These are phyloP conservation scores for Penicillium cinerascens DNA, from an alignment of 495 filamentous ascomycete species.

Conservation along the genomic window DNA sequence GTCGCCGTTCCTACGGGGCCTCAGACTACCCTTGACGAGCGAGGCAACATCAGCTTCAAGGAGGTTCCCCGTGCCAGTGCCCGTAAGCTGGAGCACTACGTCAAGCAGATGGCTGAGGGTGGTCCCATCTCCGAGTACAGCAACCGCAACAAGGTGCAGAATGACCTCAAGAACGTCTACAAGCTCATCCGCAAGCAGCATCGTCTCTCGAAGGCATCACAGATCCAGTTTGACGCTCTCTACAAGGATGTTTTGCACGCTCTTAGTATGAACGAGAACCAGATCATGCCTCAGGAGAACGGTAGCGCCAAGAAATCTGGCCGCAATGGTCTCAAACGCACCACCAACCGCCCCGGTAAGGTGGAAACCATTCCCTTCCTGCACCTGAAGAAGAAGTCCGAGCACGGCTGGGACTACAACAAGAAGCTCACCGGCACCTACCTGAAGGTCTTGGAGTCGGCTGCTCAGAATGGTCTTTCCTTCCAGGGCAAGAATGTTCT, in stretches of 20 bases:
- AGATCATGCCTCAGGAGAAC: conserved; percentile 86
- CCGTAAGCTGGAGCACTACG: conserved; percentile 97
- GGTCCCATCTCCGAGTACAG: conserved; percentile 98
- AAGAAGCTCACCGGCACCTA: conserved; percentile 94
- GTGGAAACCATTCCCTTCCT: conserved; percentile 97
- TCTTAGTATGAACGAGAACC: conserved; percentile 92
- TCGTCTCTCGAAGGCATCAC: conserved; percentile 89
- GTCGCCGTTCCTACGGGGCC: conserved; percentile 89
- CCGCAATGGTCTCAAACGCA: conserved; percentile 53
- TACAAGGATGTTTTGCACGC: conserved; percentile 93
- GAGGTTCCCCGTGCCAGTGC: conserved; percentile 86
- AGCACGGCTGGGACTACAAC: conserved; percentile 97
- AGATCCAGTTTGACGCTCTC: conserved; percentile 89
- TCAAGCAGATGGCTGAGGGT: conserved; percentile 97
- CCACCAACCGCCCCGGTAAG: conserved; percentile 72
- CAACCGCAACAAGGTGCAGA: conserved; percentile 96
- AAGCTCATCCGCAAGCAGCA: conserved; percentile 97
- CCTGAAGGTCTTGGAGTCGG: conserved; percentile 83
- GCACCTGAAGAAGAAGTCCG: conserved; percentile 90
- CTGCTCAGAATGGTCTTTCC: conserved; percentile 79
- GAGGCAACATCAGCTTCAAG: conserved; percentile 84
- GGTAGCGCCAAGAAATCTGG: conserved; percentile 62
- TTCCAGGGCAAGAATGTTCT: conserved; percentile 95
- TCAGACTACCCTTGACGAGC: conserved; percentile 81
- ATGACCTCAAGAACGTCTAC: conserved; percentile 89